phyloP scores from a whole-genome alignment of 306 rosid genomes.

The Abrus precatorius region DNA sequence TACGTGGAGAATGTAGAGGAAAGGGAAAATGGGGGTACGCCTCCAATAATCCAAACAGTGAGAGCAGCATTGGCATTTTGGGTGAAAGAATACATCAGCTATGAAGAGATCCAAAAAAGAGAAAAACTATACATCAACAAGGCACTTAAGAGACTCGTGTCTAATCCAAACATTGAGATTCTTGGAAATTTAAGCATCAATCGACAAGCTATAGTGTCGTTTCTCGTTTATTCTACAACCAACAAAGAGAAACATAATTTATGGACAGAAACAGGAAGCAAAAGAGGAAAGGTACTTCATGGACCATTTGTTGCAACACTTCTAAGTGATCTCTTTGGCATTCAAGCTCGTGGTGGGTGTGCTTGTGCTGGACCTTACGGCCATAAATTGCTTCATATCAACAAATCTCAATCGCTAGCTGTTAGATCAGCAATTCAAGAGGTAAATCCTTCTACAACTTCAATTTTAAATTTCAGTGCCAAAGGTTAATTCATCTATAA shows the following conservation, averaged over 20 bases:
- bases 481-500: no score
- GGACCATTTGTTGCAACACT: constrained; percentile 79
- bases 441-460: constrained; percentile 47
- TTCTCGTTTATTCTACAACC: constrained; percentile 62
- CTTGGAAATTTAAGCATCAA: constrained; percentile 65
- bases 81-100: constrained; percentile 74
- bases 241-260: constrained; percentile 44
- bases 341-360: constrained; percentile 91
- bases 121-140: constrained; percentile 59
- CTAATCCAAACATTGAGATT: constrained; percentile 64
- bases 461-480: no score
- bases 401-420: constrained; percentile 53
- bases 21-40: constrained; percentile 89
- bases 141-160: constrained; percentile 66
- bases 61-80: constrained; percentile 89
- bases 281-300: constrained; percentile 71
- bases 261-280: constrained; percentile 62
- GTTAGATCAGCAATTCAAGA: constrained; percentile 66
- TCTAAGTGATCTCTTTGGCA: constrained; percentile 86
- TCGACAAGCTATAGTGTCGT: constrained; percentile 79
- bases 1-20: constrained; percentile 75
- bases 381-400: constrained; percentile 70
- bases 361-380: constrained; percentile 93
- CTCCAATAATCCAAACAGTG: constrained; percentile 79
- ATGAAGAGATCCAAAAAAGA: constrained; percentile 65